Conservation (phyloP, 106 monocot species). For the Dendrobium huoshanense region DNA sequence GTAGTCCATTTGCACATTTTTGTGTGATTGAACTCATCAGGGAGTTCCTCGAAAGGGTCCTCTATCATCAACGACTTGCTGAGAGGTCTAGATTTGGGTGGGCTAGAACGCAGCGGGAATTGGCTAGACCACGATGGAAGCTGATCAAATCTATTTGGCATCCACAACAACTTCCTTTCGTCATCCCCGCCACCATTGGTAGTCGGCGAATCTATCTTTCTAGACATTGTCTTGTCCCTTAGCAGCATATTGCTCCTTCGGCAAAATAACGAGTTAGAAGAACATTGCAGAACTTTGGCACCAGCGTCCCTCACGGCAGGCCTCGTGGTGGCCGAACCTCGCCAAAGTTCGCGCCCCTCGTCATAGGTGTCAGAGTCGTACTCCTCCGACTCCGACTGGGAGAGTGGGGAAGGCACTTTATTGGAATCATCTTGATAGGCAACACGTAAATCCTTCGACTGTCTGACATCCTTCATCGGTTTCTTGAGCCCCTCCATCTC, state of each 20-base stretch:
- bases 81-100: constrained; percentile 11
- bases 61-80: constrained; percentile 3
- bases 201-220: constrained; percentile 32
- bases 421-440: constrained; percentile 37
- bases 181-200: neutral
- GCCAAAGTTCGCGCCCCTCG: neutral
- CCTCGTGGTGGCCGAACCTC: neutral
- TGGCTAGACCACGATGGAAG: constrained; percentile 6
- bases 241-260: constrained; percentile 9
- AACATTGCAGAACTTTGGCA: constrained; percentile 26
- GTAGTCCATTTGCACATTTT: constrained; percentile 19
- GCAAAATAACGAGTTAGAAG: constrained; percentile 21
- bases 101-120: constrained; percentile 4
- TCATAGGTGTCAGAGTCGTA: constrained; percentile 15
- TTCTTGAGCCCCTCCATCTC: constrained; percentile 58
- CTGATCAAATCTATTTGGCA: constrained; percentile 15
- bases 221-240: constrained; percentile 31
- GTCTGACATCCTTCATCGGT: neutral
- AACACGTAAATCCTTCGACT: constrained; percentile 50
- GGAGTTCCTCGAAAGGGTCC: constrained; percentile 67
- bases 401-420: neutral
- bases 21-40: constrained; percentile 27
- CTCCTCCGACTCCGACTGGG: neutral
- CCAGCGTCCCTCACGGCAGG: neutral
- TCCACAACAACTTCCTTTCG: constrained; percentile 1